These are phyloP conservation scores for Colletotrichum lindemuthianum DNA, from an alignment of 2,329 filamentous ascomycete genomes.

Conservation along the genomic window DNA sequence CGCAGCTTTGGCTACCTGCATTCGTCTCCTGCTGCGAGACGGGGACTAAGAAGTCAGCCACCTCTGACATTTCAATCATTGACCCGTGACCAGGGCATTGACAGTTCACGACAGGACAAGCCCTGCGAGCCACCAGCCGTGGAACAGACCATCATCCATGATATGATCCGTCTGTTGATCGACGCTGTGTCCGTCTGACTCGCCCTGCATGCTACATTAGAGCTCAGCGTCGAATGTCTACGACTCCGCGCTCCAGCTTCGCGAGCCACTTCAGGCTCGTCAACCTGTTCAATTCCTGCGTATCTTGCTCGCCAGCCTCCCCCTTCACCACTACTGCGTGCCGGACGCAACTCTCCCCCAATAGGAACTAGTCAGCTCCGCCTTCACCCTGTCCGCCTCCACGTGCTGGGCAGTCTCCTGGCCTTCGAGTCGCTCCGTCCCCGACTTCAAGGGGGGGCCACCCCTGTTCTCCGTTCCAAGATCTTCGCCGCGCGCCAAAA, in stretches of 20 bases:
- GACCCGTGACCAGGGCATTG: constrained; percentile 21
- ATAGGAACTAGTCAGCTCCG: constrained; percentile 12
- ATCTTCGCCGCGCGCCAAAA: constrained; percentile 25
- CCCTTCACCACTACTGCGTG: constrained; percentile 1
- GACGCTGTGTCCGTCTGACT: constrained; percentile 18
- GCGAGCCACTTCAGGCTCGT: constrained; percentile 6
- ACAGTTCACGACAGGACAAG: constrained; percentile 32
- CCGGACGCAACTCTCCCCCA: constrained; percentile 14
- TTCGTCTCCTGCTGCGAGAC: constrained; percentile 13
- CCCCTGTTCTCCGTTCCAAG: constrained; percentile 21
- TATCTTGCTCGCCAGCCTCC: background rate
- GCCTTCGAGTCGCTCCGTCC: constrained; percentile 18
- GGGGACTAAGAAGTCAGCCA: constrained; percentile 7
- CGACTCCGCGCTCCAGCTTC: constrained; percentile 10
- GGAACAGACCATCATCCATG: constrained; percentile 6
- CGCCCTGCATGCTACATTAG: constrained; percentile 11
- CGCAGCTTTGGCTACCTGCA: constrained; percentile 23
- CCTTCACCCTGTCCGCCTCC: constrained; percentile 12
- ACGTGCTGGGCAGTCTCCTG: constrained; percentile 19
- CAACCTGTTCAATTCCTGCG: no score
- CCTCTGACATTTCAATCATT: constrained; percentile 10
- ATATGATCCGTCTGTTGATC: constrained; percentile 19
- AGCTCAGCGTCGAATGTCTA: constrained; percentile 9
- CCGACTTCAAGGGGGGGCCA: constrained; percentile 7
- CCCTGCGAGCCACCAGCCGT: constrained; percentile 27